Evolutionary conservation across 2,329 filamentous ascomycete genomes (phyloP).

Genomic region (Beauveria pseudobassiana): DNA sequence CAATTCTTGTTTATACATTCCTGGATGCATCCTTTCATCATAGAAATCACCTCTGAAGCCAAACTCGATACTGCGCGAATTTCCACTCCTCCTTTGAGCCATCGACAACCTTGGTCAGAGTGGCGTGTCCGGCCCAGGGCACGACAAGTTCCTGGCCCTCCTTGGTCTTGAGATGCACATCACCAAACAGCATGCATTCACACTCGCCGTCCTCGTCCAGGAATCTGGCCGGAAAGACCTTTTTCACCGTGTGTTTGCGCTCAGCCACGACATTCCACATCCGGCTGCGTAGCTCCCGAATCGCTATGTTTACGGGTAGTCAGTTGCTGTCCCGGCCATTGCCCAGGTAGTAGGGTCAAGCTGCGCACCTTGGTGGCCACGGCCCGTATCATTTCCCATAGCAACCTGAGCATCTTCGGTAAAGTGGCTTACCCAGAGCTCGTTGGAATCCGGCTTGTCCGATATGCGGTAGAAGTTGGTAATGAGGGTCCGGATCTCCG

Average conservation of each 20-base stretch:
- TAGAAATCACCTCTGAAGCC: conserved; percentile 19
- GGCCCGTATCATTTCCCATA: conserved; percentile 33
- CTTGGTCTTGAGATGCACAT: conserved; percentile 20
- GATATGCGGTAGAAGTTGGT: conserved; percentile 37
- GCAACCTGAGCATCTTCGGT: conserved; percentile 32
- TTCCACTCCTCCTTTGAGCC: conserved; percentile 24
- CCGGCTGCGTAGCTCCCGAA: conserved; percentile 29
- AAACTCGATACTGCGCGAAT: conserved; percentile 26
- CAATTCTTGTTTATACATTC: no score
- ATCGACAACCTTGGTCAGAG: conserved; percentile 19
- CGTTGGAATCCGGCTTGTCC: conserved; percentile 32
- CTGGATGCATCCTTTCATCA: neutral
- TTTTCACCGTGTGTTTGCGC: conserved; percentile 33
- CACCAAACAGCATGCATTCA: conserved; percentile 29
- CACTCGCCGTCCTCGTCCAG: conserved; percentile 16
- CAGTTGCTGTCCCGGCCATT: neutral
- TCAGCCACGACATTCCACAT: conserved; percentile 37
- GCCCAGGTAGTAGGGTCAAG: neutral
- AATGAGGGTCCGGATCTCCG: conserved; percentile 31
- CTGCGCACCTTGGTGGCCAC: conserved; percentile 27
- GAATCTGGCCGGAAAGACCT: conserved; percentile 35
- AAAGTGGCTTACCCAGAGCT: conserved; percentile 37
- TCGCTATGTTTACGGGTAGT: conserved; percentile 23
- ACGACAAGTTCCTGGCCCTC: conserved; percentile 20
- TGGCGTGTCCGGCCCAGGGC: conserved; percentile 26